phyloP scores from a whole-genome alignment of 495 filamentous ascomycete species.

The Alectoria sarmentosa region DNA sequence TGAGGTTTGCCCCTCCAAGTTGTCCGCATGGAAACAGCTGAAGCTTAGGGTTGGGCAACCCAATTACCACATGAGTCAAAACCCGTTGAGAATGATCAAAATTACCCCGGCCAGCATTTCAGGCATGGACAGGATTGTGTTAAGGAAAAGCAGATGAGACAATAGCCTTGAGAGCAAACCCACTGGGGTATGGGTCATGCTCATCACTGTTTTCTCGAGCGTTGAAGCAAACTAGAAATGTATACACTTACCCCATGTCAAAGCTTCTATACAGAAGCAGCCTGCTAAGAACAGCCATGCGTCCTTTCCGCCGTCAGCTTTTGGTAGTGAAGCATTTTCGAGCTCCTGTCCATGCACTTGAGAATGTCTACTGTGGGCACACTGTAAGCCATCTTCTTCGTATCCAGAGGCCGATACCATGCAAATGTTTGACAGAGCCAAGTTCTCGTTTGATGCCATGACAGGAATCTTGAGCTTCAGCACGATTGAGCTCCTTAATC shows the following conservation, averaged over 20 bases:
- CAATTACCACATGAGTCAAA: neutral
- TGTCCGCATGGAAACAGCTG: neutral
- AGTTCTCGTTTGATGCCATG: conserved; percentile 9
- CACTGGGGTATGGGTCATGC: neutral
- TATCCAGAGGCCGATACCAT: conserved; percentile 3
- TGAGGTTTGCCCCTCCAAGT: neutral
- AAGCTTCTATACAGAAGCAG: conserved; percentile 56
- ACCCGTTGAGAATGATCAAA: neutral
- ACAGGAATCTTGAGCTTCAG: neutral
- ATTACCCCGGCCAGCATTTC: neutral
- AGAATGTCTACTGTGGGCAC: conserved; percentile 11
- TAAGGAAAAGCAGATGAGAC: neutral
- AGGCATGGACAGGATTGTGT: neutral
- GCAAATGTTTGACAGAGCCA: conserved; percentile 10
- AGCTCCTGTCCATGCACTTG: neutral
- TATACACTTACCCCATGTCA: conserved; percentile 52
- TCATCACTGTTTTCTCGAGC: neutral
- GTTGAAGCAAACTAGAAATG: neutral
- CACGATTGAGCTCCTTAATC: neutral
- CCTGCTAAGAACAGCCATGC: conserved; percentile 60
- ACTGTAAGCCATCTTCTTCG: neutral
- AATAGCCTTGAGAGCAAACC: neutral
- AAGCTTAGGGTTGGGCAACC: neutral
- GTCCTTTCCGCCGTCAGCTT: conserved; percentile 48
- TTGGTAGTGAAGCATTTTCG: conserved; percentile 6